These are phyloP conservation scores for Nemania sp. DNA, from an alignment of 2,329 filamentous ascomycete species.

Conservation along the genomic window DNA sequence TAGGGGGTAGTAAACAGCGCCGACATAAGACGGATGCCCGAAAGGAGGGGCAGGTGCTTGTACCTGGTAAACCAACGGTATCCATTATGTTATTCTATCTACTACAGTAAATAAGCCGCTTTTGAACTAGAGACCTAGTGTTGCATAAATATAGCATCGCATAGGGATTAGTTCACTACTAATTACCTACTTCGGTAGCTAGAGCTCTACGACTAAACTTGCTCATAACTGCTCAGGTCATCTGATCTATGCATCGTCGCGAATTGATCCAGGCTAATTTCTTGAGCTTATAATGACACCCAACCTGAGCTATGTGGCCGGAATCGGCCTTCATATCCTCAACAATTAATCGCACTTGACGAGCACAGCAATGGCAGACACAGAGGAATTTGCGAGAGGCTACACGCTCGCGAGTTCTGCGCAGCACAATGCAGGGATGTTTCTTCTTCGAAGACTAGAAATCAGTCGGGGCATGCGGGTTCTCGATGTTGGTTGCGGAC, in stretches of 20 bases:
- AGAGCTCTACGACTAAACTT: constrained; percentile 10
- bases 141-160: neutral
- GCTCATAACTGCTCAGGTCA: constrained; percentile 13
- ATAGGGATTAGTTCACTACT: neutral
- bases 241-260: neutral
- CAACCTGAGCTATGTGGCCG: neutral
- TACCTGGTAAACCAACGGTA: too few species aligned
- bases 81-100: too few species aligned
- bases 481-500: constrained; percentile 53
- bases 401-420: constrained; percentile 46
- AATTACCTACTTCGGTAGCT: neutral
- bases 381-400: constrained; percentile 46
- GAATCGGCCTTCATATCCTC: neutral
- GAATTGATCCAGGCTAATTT: neutral
- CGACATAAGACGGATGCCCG: too few species aligned
- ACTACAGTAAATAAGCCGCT: too few species aligned
- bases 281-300: neutral
- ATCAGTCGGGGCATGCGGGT: constrained; percentile 42
- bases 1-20: too few species aligned
- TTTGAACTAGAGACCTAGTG: neutral
- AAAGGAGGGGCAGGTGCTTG: too few species aligned
- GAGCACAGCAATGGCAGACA: constrained; percentile 40
- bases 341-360: neutral
- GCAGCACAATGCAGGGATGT: constrained; percentile 44
- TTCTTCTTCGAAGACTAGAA: constrained; percentile 43